Base-by-base conservation (phyloP, 169 alveolate species). In the Plasmodium coatneyi region DNA sequence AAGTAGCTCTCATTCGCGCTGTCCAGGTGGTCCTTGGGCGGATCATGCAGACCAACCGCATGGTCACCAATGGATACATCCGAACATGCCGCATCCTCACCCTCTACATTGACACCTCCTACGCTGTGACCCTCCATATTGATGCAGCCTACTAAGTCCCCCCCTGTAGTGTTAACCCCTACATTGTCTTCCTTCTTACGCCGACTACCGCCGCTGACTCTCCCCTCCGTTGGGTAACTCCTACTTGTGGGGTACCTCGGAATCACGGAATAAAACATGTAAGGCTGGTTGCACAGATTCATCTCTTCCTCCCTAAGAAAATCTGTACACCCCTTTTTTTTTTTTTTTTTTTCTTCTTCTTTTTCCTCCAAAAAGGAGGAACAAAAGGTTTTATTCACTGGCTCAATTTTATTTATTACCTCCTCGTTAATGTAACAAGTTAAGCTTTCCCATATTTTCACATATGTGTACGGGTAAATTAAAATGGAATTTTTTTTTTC, bases 371-470 rank as follows among this genome's bases (percentile, higher is more conserved):
- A 78, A 25, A 91, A 91, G 28, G 95, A 91, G 4, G 95, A 91
- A 71, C 81, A 81, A 78, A 91, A 91, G 14, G 95, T 91, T 91
- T 91, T 91, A 39, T 91, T 91, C 6, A 91, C 92, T 10, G 95
- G 95, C 16, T 91, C 95, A n/a, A 91, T 91, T 91, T 91, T 91
- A 43, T 91, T 81, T 41, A 91, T 91, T 80, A 91, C 78, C 54
- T 91, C 95, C 32, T 91, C 95, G 82, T 91, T 91, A 60, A 91
- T 91, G 83, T 91, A 91, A 19, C 84, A 71, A 22, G 95, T 91
- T 91, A 91, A 80, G 36, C 74, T 91, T 80, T 80, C 54, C 95
- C 95, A 91, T 71, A 91, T 41, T 91, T 91, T 91, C 52, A 81
- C 30, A 91, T 81, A 91, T 46, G 95, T 91, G 54, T 81, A 81